Percentiles rank a stretch among this genome's conserved stretches.
Conservation (phyloP, 2,329 filamentous ascomycete genomes). For the Lasiodiplodia gonubiensis region DNA sequence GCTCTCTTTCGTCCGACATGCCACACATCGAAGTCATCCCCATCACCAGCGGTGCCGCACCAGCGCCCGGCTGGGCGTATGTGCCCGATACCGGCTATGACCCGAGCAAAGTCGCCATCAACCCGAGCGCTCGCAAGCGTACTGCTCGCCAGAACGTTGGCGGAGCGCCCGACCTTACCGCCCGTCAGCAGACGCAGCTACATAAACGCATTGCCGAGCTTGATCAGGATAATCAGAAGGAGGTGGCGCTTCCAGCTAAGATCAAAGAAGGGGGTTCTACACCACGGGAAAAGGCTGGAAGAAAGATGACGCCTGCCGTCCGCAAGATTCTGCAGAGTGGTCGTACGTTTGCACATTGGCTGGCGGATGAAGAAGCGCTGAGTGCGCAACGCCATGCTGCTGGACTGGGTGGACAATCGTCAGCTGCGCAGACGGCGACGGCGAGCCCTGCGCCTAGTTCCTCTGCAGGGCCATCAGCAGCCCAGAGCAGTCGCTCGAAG, state of each 20-base stretch:
- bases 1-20: conserved; percentile 47
- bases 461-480: neutral
- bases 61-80: conserved; percentile 89
- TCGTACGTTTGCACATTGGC: conserved; percentile 82
- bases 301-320: conserved; percentile 67
- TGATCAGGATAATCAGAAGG: conserved; percentile 62
- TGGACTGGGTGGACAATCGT: conserved; percentile 1
- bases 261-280: conserved; percentile 48
- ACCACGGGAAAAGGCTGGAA: conserved; percentile 46
- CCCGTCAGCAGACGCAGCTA: conserved; percentile 82
- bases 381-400: conserved; percentile 34
- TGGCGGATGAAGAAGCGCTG: conserved; percentile 77
- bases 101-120: conserved; percentile 59
- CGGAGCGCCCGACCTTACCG: conserved; percentile 64
- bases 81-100: conserved; percentile 75
- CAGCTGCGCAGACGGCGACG: conserved; percentile 23
- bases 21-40: conserved; percentile 84
- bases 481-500: conserved; percentile 13
- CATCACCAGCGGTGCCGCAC: conserved; percentile 63
- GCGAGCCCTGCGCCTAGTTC: conserved; percentile 31
- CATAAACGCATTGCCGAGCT: conserved; percentile 82
- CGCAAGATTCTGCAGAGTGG: conserved; percentile 79
- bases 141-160: conserved; percentile 54
- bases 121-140: conserved; percentile 68
- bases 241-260: conserved; percentile 60